Evolutionary conservation across 495 filamentous ascomycete species (phyloP), one percentile per base, ranked within the genome.

Genomic region (Friedmanniomyces endolithicus): DNA sequence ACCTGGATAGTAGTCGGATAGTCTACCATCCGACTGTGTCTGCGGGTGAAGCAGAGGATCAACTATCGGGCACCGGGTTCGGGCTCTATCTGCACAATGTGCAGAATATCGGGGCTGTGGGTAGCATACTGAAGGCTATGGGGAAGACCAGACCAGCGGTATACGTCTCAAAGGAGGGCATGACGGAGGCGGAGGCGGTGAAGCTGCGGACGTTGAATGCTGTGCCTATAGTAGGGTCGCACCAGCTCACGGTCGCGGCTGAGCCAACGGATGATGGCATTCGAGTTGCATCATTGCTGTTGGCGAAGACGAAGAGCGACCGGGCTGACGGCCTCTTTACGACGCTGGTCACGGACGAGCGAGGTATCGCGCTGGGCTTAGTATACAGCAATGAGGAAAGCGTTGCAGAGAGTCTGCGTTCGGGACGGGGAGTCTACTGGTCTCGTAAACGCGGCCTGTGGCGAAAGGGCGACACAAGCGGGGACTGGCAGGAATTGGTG

Each of bases 381-480:
- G 92, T 97, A 1, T 98, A 95, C 75, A 95, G 88, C 66, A 95
- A 83, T 55, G 77, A 83, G 58, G 87, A 95, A 69, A 96, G 90
- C 65, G 81, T 98, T 14, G 73, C 80, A 11, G 90, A 89, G 69
- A 90, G 88, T 22, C 65, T 98, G 44, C 81, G 80, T 56, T 94
- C 88, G 1, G 89, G 90, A 48, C 85, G 82, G 0, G 92, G 92
- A 25, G 92, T 97, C 23, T 98, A 98, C 66, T 88, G 95, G 68
- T 95, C 88, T 67, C 77, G 92, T 33, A 95, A 95, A 73, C 81
- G 90, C 6, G 90, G 90, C 1, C 70, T 98, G 23, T 98, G 92
- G 92, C 88, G 94, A 71, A 98, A 98, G 70, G 92, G 92, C 22
- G 87, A 89, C 33, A 88, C 84, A 9, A 95, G 90, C 49, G 94